Evolutionary conservation across 2,329 filamentous ascomycete genomes (phyloP), one percentile per base, ranked within the genome.

Genomic region (Dichotomopilus funicola): DNA sequence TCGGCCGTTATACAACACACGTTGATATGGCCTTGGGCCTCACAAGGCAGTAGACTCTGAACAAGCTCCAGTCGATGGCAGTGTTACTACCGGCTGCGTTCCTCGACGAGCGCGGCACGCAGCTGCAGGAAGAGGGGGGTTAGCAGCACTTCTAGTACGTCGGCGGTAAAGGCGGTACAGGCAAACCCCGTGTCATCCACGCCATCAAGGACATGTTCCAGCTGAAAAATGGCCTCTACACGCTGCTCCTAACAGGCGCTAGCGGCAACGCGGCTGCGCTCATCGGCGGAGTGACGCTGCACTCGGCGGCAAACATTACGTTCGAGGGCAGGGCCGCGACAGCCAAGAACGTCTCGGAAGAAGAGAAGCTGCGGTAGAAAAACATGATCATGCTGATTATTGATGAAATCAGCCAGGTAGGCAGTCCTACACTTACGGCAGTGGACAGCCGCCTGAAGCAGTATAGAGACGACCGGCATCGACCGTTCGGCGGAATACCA

Each of bases 161-260:
- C 27, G 38, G 48, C 38, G 38, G 48, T 31, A 40, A 50, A 31
- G 38, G 48, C 12, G 38, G 48, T 12, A 42, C 48, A 6, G 38
- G 48, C 6, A 50, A 50, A 9, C 47, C 51, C 2, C 43, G 27
- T 37, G 43, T 53, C 36, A 53, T 47, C 13, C 36, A 47, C 37
- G 44, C 51, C 31, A 48, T 53, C 44, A 48, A 53, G 31, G 44
- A 53, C 31, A 53, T 53, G 44, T 38, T 38, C 12, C 37, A 12
- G 37, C 7, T 38, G 7, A 38, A 38, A 38, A 38, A 38, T 12
- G 37, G 37, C 37, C 37, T 38, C 12, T 12, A 38, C 37, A 38
- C 37, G 37, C 37, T 38, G 7, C 37, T 38, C 37, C 37, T 38
- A 12, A 38, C 37, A 38, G 37, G 12, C 37, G 12, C 37, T 38